Conservation (phyloP, 1,284 basidiomycete species). For the Trichosporon faecale region DNA sequence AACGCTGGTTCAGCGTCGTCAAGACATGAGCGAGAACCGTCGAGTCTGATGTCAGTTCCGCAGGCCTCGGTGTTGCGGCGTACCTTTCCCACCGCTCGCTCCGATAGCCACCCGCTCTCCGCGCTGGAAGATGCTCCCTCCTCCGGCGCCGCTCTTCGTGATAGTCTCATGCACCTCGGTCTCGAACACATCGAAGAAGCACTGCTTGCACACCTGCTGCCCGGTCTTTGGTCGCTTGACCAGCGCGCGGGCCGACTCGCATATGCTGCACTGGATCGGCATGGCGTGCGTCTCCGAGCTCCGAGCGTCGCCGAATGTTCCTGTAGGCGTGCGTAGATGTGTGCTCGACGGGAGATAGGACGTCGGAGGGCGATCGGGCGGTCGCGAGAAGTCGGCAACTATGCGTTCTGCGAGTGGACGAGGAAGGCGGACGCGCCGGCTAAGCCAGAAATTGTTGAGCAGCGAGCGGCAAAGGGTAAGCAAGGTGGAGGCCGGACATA, state of each 20-base stretch:
- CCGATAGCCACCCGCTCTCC: slow-evolving; percentile 96
- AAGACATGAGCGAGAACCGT: slow-evolving; percentile 97
- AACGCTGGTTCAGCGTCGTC: slow-evolving; percentile 90
- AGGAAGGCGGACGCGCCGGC: background rate
- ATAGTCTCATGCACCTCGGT: slow-evolving; percentile 98
- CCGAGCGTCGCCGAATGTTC: background rate
- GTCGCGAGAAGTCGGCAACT: background rate
- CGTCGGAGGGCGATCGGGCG: background rate
- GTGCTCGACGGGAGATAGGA: background rate
- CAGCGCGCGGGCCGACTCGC: slow-evolving; percentile 73
- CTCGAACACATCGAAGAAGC: slow-evolving; percentile 96
- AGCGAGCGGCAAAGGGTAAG: background rate
- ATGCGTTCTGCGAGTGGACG: background rate
- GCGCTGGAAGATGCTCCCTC: slow-evolving; percentile 72
- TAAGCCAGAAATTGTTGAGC: background rate
- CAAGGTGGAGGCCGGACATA: background rate
- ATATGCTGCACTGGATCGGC: slow-evolving; percentile 58
- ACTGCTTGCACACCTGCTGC: slow-evolving; percentile 91
- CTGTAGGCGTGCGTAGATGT: background rate
- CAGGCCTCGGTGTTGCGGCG: slow-evolving; percentile 20
- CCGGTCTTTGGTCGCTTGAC: slow-evolving; percentile 95
- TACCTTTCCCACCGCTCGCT: slow-evolving; percentile 96
- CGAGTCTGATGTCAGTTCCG: slow-evolving; percentile 65
- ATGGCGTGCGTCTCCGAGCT: slow-evolving; percentile 27
- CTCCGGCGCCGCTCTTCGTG: slow-evolving; percentile 54